These are phyloP conservation scores for Platanthera zijinensis DNA, from an alignment of 106 monocot genomes.

Conservation along the genomic window DNA sequence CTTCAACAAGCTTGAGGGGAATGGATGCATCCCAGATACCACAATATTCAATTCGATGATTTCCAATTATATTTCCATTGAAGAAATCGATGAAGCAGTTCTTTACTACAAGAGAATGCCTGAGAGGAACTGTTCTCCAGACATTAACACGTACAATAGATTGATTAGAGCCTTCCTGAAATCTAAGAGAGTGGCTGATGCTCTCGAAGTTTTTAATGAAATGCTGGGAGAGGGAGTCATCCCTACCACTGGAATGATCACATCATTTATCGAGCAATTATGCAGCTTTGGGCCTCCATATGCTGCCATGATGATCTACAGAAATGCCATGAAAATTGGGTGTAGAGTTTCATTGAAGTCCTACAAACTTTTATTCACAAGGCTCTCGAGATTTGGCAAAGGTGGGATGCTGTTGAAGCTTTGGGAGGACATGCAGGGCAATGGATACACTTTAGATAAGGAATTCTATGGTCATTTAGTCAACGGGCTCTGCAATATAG, in stretches of 20 bases:
- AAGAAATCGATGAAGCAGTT: conserved; percentile 52
- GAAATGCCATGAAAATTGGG: conserved; percentile 59
- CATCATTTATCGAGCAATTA: conserved; percentile 56
- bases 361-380: conserved; percentile 85
- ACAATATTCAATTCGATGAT: conserved; percentile 64
- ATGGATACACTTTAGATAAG: conserved; percentile 59
- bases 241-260: conserved; percentile 72
- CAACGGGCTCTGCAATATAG: conserved; percentile 79
- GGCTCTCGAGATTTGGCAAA: conserved; percentile 86
- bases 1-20: conserved; percentile 55
- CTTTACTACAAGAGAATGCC: conserved; percentile 58
- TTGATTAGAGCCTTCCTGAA: conserved; percentile 63
- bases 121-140: conserved; percentile 33
- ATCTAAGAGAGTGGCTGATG: conserved; percentile 75
- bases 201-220: conserved; percentile 73
- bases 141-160: conserved; percentile 37
- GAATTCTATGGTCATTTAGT: conserved; percentile 88
- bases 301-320: conserved; percentile 85
- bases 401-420: conserved; percentile 63
- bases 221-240: conserved; percentile 54
- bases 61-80: conserved; percentile 44
- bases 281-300: conserved; percentile 94
- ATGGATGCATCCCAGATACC: conserved; percentile 36
- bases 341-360: conserved; percentile 75
- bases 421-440: conserved; percentile 90